Conservation (phyloP, 2,329 filamentous ascomycete genomes). For the Rutstroemia sp. region DNA sequence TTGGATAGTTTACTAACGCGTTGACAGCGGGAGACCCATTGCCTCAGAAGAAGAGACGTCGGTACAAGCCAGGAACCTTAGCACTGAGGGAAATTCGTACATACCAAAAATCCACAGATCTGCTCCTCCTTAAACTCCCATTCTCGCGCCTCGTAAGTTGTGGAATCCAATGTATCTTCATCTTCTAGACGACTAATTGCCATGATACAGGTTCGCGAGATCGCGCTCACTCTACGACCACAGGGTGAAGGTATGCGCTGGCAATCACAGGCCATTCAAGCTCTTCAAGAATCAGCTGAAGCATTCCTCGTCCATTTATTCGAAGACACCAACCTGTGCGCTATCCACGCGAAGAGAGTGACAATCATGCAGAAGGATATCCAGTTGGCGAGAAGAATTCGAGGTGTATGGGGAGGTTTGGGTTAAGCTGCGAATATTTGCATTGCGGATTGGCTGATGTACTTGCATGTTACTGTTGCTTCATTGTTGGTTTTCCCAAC, state of each 20-base stretch:
- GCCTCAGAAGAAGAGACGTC: slow-evolving; percentile 51
- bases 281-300: slow-evolving; percentile 91
- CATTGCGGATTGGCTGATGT: not conserved
- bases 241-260: slow-evolving; percentile 70
- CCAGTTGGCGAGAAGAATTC: slow-evolving; percentile 76
- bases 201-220: slow-evolving; percentile 54
- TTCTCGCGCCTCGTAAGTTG: slow-evolving; percentile 63
- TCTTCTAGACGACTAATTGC: too few relatives aligned
- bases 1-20: not conserved
- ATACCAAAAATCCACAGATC: slow-evolving; percentile 84
- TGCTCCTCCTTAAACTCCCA: slow-evolving; percentile 73
- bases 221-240: slow-evolving; percentile 58
- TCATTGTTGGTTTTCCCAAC: too few relatives aligned
- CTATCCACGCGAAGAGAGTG: slow-evolving; percentile 92
- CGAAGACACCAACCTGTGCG: slow-evolving; percentile 91
- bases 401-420: slow-evolving; percentile 68
- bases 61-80: slow-evolving; percentile 73
- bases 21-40: slow-evolving; percentile 63
- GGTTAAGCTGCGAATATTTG: slow-evolving; percentile 32
- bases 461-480: not conserved
- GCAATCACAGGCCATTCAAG: slow-evolving; percentile 92
- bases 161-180: too few relatives aligned
- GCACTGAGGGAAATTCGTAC: slow-evolving; percentile 86
- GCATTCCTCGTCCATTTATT: slow-evolving; percentile 96
- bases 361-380: slow-evolving; percentile 99